Base-by-base conservation (phyloP, 805 yeast genomes). In the Starmerella powellii region DNA sequence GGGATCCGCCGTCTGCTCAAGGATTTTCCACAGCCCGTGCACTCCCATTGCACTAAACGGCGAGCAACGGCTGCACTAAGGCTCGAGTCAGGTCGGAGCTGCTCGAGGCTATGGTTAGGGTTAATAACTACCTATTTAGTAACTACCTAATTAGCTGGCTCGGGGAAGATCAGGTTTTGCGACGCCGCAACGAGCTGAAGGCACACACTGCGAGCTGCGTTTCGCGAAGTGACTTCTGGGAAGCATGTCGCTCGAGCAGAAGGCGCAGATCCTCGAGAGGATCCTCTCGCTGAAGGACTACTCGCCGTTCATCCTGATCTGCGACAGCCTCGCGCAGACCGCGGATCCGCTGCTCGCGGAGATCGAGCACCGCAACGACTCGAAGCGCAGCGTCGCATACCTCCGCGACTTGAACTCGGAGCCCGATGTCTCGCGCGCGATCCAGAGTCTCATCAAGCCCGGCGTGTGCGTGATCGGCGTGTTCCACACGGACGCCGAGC, bases 1-100 rank as follows among this genome's bases (percentile, higher is more conserved):
- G 0, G 99, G 95, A 38, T 81, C 68, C 0, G 97, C 91, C 0
- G 88, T 74, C 0, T 95, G 93, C 5, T 85, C 93, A 2, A 88
- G 67, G 10, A 91, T 76, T 38, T 78, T 85, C 99, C 99, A 91
- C 37, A 91, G 72, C 6, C 91, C 82, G 54, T 83, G 84, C 36
- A 91, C 99, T 65, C 99, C 99, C 99, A 91, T 88, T n/a, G n/a
- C n/a, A n/a, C n/a, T n/a, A n/a, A n/a, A n/a, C n/a, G n/a, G n/a
- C n/a, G n/a, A n/a, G n/a, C n/a, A n/a, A n/a, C n/a, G n/a, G n/a
- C n/a, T n/a, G 15, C 12, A 27, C 30, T 13, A 5, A 27, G 4
- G 26, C 26, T 6, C 10, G 17, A 16, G 19, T 13, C 29, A 18
- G 33, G 20, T 23, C 26, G n/a, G n/a, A n/a, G n/a, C n/a, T n/a